Evolutionary conservation across 148 eudicot species (phyloP).

Genomic region (Fagopyrum esculentum): DNA sequence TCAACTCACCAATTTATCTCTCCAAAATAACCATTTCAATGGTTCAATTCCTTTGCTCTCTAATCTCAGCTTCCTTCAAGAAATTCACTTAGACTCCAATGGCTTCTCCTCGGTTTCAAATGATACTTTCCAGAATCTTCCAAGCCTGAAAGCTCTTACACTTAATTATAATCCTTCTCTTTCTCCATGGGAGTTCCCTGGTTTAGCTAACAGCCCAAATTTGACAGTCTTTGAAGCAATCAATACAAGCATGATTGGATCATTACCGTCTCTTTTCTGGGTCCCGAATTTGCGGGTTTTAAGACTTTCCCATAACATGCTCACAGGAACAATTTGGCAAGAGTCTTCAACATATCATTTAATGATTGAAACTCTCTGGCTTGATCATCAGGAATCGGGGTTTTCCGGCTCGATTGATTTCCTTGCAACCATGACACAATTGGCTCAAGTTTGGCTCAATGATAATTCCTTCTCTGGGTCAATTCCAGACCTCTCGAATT

Average conservation of each 20-base stretch:
- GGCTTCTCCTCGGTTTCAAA: constrained; percentile 33
- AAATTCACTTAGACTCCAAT: constrained; percentile 36
- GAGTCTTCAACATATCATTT: constrained; percentile 33
- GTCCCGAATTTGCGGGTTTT: constrained; percentile 29
- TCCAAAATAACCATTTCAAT: constrained; percentile 41
- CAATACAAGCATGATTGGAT: constrained; percentile 26
- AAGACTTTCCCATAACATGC: constrained; percentile 35
- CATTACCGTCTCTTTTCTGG: constrained; percentile 20
- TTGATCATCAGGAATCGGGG: constrained; percentile 36
- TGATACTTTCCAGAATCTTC: constrained; percentile 35
- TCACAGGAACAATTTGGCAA: constrained; percentile 25
- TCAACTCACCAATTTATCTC: constrained; percentile 32
- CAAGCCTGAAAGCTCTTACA: constrained; percentile 25
- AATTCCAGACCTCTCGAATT: constrained; percentile 43
- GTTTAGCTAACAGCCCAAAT: constrained; percentile 20
- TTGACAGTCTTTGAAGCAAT: constrained; percentile 29
- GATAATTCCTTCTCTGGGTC: constrained; percentile 45
- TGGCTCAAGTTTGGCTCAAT: constrained; percentile 46
- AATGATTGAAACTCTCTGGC: constrained; percentile 28
- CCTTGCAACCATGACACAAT: constrained; percentile 28
- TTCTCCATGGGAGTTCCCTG: constrained; percentile 41
- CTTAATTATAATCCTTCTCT: constrained; percentile 30
- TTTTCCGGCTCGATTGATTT: constrained; percentile 35
- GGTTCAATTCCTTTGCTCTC: constrained; percentile 53
- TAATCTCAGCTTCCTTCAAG: constrained; percentile 24